These are phyloP conservation scores for Globisporangium rhizosaccharum DNA, from an alignment of 352 stramenopile species.

Conservation along the genomic window DNA sequence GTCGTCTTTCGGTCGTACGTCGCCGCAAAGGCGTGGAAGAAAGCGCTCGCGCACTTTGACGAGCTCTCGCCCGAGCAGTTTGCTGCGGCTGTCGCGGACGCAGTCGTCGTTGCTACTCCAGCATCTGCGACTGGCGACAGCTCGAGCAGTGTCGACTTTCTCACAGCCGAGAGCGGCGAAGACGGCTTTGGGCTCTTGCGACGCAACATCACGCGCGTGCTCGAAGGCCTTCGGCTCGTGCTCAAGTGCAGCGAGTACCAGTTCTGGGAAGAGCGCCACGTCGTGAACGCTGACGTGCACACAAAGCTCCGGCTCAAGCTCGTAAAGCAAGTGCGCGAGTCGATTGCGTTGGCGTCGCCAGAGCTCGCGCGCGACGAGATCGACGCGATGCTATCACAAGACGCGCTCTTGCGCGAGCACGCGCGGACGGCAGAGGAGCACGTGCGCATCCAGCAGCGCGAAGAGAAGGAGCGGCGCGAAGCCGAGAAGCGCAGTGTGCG, in stretches of 20 bases:
- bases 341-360: conserved; percentile 20
- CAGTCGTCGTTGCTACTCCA: conserved; percentile 7
- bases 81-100: conserved; percentile 20
- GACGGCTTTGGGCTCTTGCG: conserved; percentile 80
- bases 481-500: conserved; percentile 67
- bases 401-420: conserved; percentile 37
- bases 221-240: conserved; percentile 68
- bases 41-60: conserved; percentile 69
- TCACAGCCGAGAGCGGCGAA: conserved; percentile 51
- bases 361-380: conserved; percentile 37
- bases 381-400: conserved; percentile 34
- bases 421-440: conserved; percentile 37
- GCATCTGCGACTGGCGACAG: conserved; percentile 2
- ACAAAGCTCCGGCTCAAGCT: conserved; percentile 51
- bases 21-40: conserved; percentile 78
- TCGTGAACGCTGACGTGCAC: conserved; percentile 52
- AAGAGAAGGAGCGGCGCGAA: conserved; percentile 52
- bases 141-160: conserved; percentile 21
- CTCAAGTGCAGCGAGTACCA: conserved; percentile 66
- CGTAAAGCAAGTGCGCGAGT: conserved; percentile 51
- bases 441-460: conserved; percentile 21
- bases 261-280: conserved; percentile 82
- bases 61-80: conserved; percentile 50
- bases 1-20: conserved; percentile 80
- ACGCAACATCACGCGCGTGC: conserved; percentile 57